These are phyloP conservation scores for Lactuca saligna DNA, from an alignment of 129 eudicot species.

Conservation along the genomic window DNA sequence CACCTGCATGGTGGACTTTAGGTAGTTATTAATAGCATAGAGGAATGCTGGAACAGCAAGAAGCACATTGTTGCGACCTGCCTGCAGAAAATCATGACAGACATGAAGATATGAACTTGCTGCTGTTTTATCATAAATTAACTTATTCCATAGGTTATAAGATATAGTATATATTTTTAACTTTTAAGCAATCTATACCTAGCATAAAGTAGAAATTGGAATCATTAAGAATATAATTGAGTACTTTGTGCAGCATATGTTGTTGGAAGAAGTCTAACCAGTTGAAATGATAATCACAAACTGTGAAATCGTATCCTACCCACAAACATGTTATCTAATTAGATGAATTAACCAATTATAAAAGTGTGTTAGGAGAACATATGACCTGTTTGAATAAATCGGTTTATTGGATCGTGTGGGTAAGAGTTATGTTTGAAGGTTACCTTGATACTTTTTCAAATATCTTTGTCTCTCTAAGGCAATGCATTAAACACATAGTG, in stretches of 20 bases:
- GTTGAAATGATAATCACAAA: too few relatives aligned
- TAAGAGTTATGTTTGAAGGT: too few relatives aligned
- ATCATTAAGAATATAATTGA: background rate
- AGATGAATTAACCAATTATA: too few relatives aligned
- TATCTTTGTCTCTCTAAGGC: too few relatives aligned
- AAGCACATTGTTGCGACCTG: conserved; percentile 94
- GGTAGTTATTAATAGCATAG: conserved; percentile 93
- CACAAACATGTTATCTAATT: too few relatives aligned
- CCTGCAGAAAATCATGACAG: conserved; percentile 53
- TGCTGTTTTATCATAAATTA: conserved; percentile 1
- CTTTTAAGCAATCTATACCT: too few relatives aligned
- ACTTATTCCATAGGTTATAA: background rate
- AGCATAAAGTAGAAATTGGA: conserved; percentile 11
- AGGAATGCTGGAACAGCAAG: conserved; percentile 98
- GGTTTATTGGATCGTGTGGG: too few relatives aligned
- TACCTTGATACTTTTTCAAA: too few relatives aligned
- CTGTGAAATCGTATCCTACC: too few relatives aligned
- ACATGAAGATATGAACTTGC: conserved; percentile 5
- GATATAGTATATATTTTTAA: background rate
- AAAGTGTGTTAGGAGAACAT: too few relatives aligned
- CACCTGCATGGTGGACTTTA: conserved; percentile 98
- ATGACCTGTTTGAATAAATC: too few relatives aligned
- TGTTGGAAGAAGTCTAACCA: conserved; percentile 16
- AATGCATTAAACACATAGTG: too few relatives aligned
- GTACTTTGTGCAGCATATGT: background rate